Evolutionary conservation across 169 alveolate genomes (phyloP).

Genomic region (Eimeria sp.): DNA sequence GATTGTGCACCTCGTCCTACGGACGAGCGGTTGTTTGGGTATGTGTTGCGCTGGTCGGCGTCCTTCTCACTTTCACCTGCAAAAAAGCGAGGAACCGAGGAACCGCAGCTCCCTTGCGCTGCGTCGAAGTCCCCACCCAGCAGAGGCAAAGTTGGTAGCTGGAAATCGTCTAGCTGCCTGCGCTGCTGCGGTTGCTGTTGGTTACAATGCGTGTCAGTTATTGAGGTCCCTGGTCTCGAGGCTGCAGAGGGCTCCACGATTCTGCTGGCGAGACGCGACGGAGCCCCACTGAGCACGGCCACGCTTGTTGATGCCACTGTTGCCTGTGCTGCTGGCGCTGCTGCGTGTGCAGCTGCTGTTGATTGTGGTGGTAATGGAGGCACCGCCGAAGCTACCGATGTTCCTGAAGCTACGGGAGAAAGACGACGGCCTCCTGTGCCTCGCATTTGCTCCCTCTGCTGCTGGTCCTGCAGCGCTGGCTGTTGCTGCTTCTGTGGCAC

Average conservation of each 20-base stretch:
- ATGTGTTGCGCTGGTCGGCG: background rate
- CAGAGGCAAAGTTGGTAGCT: constrained; percentile 13
- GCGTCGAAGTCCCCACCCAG: constrained; percentile 19
- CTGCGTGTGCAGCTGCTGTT: background rate
- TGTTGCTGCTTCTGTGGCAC: constrained; percentile 9
- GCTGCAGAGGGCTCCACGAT: constrained; percentile 12
- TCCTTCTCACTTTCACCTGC: background rate
- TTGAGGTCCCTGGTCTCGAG: background rate
- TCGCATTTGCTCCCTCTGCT: background rate
- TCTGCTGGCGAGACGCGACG: background rate
- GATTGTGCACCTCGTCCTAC: background rate
- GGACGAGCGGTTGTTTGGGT: background rate
- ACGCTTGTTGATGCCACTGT: background rate
- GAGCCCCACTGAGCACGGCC: background rate
- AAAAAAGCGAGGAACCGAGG: background rate
- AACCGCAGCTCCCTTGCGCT: background rate
- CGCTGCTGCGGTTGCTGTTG: constrained; percentile 5
- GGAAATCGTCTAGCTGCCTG: background rate
- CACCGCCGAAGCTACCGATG: background rate
- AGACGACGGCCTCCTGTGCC: background rate
- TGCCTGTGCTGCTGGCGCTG: background rate
- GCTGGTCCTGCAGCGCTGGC: background rate
- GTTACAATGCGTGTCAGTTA: background rate
- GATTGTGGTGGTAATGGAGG: background rate
- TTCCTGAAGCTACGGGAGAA: background rate